phyloP scores from a whole-genome alignment of 805 yeast species.

The Teunomyces panamensis region DNA sequence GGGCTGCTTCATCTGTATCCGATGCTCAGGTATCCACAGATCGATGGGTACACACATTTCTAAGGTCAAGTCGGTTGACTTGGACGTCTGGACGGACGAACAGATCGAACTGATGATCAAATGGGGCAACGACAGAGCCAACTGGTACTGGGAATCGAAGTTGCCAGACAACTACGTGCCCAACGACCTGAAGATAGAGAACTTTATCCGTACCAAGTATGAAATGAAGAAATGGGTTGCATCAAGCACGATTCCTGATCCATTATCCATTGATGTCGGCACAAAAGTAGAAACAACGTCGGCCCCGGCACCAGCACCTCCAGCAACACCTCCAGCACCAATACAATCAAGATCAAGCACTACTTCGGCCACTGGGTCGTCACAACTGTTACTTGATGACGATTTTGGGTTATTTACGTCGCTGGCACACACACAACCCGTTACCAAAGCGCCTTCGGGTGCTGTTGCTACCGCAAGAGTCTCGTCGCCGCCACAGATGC shows the following conservation, averaged over 20 bases:
- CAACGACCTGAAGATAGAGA: slow-evolving; percentile 79
- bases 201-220: slow-evolving; percentile 88
- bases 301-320: not conserved
- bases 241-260: slow-evolving; percentile 57
- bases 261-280: slow-evolving; percentile 36
- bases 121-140: slow-evolving; percentile 85
- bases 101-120: slow-evolving; percentile 76
- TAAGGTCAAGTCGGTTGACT: slow-evolving; percentile 87
- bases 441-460: not conserved
- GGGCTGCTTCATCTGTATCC: slow-evolving; percentile 88
- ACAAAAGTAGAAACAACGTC: not conserved
- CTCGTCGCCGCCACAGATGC: slow-evolving; percentile 6
- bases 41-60: slow-evolving; percentile 95
- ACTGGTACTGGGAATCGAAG: slow-evolving; percentile 78
- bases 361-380: not conserved
- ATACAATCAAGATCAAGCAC: not conserved
- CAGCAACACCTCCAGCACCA: not conserved
- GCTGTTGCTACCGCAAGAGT: slow-evolving; percentile 7
- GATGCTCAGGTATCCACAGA: slow-evolving; percentile 95
- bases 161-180: slow-evolving; percentile 72
- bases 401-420: slow-evolving; percentile 42
- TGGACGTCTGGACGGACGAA: slow-evolving; percentile 95
- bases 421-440: slow-evolving; percentile 8
- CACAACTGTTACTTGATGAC: slow-evolving; percentile 28
- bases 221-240: slow-evolving; percentile 85